Evolutionary conservation across 352 stramenopile genomes (phyloP).

Genomic region (Globisporangium heterothallicum): DNA sequence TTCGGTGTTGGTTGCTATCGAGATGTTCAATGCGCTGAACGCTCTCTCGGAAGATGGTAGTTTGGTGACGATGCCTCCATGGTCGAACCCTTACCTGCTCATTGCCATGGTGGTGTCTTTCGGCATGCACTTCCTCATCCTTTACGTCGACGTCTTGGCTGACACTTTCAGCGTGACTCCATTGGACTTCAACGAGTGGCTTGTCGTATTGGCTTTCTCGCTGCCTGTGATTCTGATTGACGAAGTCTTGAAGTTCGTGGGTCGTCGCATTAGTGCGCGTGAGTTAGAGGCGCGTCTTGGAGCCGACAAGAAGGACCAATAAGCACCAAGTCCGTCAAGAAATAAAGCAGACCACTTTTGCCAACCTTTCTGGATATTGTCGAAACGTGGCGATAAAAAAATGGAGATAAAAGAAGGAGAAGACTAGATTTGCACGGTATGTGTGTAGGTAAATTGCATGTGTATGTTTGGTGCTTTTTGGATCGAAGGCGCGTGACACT

Average conservation of each 20-base stretch:
- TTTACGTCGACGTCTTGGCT: slow-evolving; percentile 91
- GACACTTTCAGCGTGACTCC: slow-evolving; percentile 92
- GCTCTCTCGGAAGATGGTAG: slow-evolving; percentile 90
- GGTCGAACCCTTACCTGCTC: slow-evolving; percentile 92
- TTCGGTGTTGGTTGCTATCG: slow-evolving; percentile 91
- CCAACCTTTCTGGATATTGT: not conserved
- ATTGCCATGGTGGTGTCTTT: slow-evolving; percentile 93
- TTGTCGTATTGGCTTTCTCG: slow-evolving; percentile 90
- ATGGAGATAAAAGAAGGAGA: not conserved
- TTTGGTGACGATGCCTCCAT: slow-evolving; percentile 90
- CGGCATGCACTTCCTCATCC: slow-evolving; percentile 90
- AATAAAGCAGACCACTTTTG: slow-evolving; percentile 6
- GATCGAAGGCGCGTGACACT: not conserved
- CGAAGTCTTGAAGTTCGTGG: slow-evolving; percentile 92
- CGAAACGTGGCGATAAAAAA: not conserved
- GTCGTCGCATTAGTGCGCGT: slow-evolving; percentile 68
- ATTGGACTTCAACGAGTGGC: slow-evolving; percentile 89
- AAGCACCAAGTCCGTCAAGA: slow-evolving; percentile 10
- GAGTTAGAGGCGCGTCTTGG: slow-evolving; percentile 65
- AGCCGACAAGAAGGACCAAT: slow-evolving; percentile 49
- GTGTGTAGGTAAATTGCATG: not conserved
- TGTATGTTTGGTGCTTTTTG: too few species aligned
- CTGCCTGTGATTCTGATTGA: slow-evolving; percentile 93
- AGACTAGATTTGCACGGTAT: not conserved
- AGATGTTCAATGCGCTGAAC: slow-evolving; percentile 96